Base-by-base conservation (phyloP, 768 basidiomycete genomes). In the Tulasnella sp. region DNA sequence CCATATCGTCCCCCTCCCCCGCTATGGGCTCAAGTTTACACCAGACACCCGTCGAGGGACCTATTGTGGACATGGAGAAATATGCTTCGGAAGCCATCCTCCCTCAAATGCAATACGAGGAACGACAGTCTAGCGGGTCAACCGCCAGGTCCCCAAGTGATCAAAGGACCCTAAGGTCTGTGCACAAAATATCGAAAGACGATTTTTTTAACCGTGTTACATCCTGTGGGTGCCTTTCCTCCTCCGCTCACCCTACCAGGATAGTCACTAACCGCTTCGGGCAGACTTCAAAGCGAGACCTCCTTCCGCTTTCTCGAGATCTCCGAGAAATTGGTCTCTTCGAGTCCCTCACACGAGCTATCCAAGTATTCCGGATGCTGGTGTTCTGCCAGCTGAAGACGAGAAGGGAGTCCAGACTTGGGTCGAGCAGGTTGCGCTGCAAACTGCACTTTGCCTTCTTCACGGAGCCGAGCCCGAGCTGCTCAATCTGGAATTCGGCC, bases 251-350 rank as follows among this genome's bases (percentile, higher is more conserved):
- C 20, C 28, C 34, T 12, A 5, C 7, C 34, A 14, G 3, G 58
- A 60, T 34, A 20, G 9, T 31, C 16, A 6, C 16, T 37, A 20
- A 28, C 12, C 3, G 2, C 31, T 37, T 31, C 28, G 31, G 20
- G 37, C 18, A 69, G 64, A 69, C 64, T 31, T 24, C 64, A 69
- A 69, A 34, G 64, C 64, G 5, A 69, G 64, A 69, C 64, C 64
- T 16, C 64, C 64, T 69, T 69, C 64, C 9, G 16, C 0, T 16
- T 31, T 69, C 34, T 34, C 8, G 3, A 34, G 14, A 28, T 69
- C 64, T 4, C 18, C n/a, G 31, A 18, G 34, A 18, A 37, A 37
- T 37, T 69, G 34, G 31, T 69, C 64, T 24, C 64, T 37, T 69
- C 64, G 64, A 37, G 64, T 69, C 3, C 64, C 64, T 37, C 28